phyloP scores from a whole-genome alignment of 1,284 basidiomycete genomes.

The Cerrena zonata region DNA sequence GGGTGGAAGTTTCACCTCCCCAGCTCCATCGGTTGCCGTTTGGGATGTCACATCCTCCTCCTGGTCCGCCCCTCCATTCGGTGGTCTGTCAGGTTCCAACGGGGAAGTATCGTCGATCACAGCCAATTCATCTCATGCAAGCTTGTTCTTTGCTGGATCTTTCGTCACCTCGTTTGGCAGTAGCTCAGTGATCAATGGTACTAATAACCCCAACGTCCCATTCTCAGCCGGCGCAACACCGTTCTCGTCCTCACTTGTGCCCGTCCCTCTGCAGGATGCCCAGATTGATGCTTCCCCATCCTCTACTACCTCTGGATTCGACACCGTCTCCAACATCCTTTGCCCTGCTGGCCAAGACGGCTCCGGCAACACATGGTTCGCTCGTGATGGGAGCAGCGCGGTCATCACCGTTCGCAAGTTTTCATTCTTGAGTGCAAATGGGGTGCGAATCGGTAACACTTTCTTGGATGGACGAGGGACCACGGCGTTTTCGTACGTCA shows the following conservation, averaged over 20 bases:
- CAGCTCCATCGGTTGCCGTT: constrained; percentile 68
- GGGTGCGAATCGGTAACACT: constrained; percentile 87
- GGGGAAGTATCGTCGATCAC: constrained; percentile 74
- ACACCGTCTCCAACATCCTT: constrained; percentile 68
- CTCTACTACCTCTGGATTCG: constrained; percentile 58
- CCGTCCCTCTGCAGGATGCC: constrained; percentile 68
- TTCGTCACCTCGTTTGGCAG: constrained; percentile 76
- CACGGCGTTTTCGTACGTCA: constrained; percentile 72
- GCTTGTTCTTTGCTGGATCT: constrained; percentile 82
- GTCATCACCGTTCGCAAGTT: constrained; percentile 75
- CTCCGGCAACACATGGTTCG: constrained; percentile 79
- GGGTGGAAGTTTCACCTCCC: constrained; percentile 76
- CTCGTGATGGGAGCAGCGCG: constrained; percentile 62
- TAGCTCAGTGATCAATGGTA: constrained; percentile 49
- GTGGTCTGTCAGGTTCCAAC: constrained; percentile 70
- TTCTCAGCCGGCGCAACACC: constrained; percentile 74
- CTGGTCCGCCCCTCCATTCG: constrained; percentile 79
- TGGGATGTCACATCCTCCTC: constrained; percentile 64
- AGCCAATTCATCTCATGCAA: constrained; percentile 63
- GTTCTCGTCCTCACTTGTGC: constrained; percentile 86
- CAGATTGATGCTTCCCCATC: constrained; percentile 71
- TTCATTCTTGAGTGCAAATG: constrained; percentile 65
- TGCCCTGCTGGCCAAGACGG: constrained; percentile 82
- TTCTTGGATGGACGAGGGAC: constrained; percentile 78
- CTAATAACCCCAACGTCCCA: constrained; percentile 72